These are phyloP conservation scores for Colletotrichum tabaci DNA, from an alignment of 2,329 filamentous ascomycete genomes.

Conservation along the genomic window DNA sequence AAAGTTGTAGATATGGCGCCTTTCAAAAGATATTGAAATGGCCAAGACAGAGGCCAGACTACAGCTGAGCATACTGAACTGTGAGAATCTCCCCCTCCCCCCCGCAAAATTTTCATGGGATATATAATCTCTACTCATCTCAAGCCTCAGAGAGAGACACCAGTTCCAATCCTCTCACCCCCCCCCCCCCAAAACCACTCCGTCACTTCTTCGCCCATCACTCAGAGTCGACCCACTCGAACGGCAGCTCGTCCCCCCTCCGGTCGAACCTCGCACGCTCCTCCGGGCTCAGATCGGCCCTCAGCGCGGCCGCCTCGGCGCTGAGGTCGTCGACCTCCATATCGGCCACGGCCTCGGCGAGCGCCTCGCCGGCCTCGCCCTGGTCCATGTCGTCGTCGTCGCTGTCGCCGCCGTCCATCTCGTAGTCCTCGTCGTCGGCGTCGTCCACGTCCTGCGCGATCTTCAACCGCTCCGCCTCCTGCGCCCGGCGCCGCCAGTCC, in stretches of 20 bases:
- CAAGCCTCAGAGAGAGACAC: too few relatives aligned
- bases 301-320: slow-evolving; percentile 29
- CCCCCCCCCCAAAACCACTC: too few relatives aligned
- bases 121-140: too few relatives aligned
- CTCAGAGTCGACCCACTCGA: slow-evolving; percentile 34
- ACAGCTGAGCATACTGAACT: too few relatives aligned
- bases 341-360: slow-evolving; percentile 34
- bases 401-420: slow-evolving; percentile 22
- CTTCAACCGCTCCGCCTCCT: slow-evolving; percentile 5
- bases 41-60: too few relatives aligned
- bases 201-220: neutral
- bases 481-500: slow-evolving; percentile 14
- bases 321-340: slow-evolving; percentile 38
- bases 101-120: too few relatives aligned
- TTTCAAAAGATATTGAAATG: too few relatives aligned
- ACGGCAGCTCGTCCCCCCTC: slow-evolving; percentile 5
- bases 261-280: slow-evolving; percentile 28
- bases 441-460: slow-evolving; percentile 28
- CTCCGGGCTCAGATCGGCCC: slow-evolving; percentile 34
- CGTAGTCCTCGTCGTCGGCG: slow-evolving; percentile 34
- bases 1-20: too few relatives aligned
- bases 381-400: slow-evolving; percentile 26
- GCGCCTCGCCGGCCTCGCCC: neutral
- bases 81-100: too few relatives aligned
- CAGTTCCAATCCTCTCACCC: too few relatives aligned